Evolutionary conservation across 208 protist genomes (phyloP), one percentile per base, ranked within the genome.

Genomic region (Wallacemonas collosoma): DNA sequence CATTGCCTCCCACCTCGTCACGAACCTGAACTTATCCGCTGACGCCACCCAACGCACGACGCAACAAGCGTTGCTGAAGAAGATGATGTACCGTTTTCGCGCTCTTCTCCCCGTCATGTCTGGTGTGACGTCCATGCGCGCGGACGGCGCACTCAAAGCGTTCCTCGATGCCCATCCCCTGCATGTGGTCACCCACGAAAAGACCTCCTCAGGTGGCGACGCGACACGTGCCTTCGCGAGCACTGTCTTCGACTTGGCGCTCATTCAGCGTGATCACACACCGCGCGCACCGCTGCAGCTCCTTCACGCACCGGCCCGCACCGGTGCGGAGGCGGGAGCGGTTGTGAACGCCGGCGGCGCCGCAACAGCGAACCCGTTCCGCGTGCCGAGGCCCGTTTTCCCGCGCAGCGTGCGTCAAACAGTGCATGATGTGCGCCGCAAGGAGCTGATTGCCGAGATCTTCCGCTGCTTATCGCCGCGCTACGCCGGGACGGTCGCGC

Each of bases 31-130:
- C 40, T 74, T 76, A 17, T 68, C 75, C 3, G 44, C 45, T 2
- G 78, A 80, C 40, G 43, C 47, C 3, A 50, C 58, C n/a, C 68
- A 68, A 35, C 71, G 70, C 48, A 68, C 69, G 36, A 48, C 73
- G 26, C 82, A 89, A 68, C 64, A 74, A 26, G 66, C 62, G 26
- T 65, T 93, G 43, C n/a, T 92, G 1, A 62, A 58, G 44, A 83
- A 80, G 53, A 57, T 92, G 38, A 71, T 75, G 61, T 80, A 75
- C 72, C 44, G 78, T 8, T 89, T 86, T 56, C 79, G 88, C 15
- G 90, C 89, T 63, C 69, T 95, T 0, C 77, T 95, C 7, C 90
- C 90, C 2, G 45, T 95, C 39, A 61, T 93, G 40, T 86, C 90
- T 3, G 79, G 82, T 38, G 66, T 58, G 11, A 95, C 88, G 2